Conservation (phyloP, 73 alveolate species). For the Uronychia binucleata region DNA sequence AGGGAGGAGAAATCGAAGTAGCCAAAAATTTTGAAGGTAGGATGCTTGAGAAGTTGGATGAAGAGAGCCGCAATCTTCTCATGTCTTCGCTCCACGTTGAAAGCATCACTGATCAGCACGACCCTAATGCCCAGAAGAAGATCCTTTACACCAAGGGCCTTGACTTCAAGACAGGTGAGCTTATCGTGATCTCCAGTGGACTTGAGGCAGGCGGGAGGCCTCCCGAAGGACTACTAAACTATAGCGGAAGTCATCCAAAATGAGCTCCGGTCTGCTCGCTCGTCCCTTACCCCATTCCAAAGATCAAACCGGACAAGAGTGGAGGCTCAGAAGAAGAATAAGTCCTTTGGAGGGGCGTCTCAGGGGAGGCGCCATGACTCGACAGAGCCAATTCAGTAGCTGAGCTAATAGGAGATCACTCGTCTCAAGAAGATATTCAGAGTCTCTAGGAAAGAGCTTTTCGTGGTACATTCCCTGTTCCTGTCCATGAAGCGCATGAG, state of each 20-base stretch:
- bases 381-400: neutral
- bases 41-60: neutral
- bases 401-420: neutral
- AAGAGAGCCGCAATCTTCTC: neutral
- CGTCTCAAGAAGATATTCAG: neutral
- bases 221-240: neutral
- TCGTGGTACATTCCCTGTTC: neutral
- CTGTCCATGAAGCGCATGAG: neutral
- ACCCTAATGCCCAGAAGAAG: neutral
- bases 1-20: neutral
- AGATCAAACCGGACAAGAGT: neutral
- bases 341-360: neutral
- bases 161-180: neutral
- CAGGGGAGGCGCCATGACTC: too few relatives aligned
- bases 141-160: neutral
- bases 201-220: neutral
- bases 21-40: too few relatives aligned
- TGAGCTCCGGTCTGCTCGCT: neutral
- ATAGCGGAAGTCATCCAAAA: neutral
- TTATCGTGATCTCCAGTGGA: neutral
- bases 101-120: neutral
- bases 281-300: neutral
- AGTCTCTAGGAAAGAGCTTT: neutral
- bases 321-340: neutral
- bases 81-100: neutral